A percentile compares a stretch with the other conserved stretches of the same genome.
These are phyloP conservation scores for Termitomyces heimii DNA, from an alignment of 768 basidiomycete genomes.

Conservation along the genomic window DNA sequence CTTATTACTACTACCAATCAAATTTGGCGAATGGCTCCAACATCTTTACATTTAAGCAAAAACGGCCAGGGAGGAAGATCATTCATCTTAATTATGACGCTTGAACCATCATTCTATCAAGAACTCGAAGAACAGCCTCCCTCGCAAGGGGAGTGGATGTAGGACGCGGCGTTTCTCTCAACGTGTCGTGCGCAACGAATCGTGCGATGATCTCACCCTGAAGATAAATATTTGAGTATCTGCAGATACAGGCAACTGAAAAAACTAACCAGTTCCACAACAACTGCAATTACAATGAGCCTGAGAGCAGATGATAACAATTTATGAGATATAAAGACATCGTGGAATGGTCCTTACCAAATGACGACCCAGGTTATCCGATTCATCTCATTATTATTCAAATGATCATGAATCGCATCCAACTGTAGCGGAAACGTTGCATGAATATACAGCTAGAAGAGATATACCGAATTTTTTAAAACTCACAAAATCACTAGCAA, in stretches of 20 bases:
- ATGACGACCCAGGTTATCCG: conserved; percentile 67
- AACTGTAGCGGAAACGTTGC: conserved; percentile 50
- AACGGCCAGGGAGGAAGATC: not conserved
- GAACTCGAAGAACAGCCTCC: conserved; percentile 33
- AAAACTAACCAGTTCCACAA: conserved; percentile 77
- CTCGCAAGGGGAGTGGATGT: conserved; percentile 20
- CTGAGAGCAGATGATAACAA: conserved; percentile 32
- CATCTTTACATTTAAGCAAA: not conserved
- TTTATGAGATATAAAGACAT: conserved; percentile 11
- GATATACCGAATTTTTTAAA: not conserved
- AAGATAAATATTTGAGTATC: not conserved
- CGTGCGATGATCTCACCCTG: conserved; percentile 84
- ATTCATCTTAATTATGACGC: not conserved
- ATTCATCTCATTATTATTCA: conserved; percentile 87
- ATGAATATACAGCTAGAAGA: not conserved
- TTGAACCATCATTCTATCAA: conserved; percentile 35
- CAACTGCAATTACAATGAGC: conserved; percentile 83
- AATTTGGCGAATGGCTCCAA: not conserved
- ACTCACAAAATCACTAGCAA: conserved; percentile 85
- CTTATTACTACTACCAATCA: not conserved
- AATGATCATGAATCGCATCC: conserved; percentile 88
- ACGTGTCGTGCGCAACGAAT: conserved; percentile 59
- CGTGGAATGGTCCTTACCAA: conserved; percentile 29
- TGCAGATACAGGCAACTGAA: not conserved
- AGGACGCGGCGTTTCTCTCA: conserved; percentile 17